These are phyloP conservation scores for Sungouiella blattae DNA, from an alignment of 805 yeast genomes.

Conservation along the genomic window DNA sequence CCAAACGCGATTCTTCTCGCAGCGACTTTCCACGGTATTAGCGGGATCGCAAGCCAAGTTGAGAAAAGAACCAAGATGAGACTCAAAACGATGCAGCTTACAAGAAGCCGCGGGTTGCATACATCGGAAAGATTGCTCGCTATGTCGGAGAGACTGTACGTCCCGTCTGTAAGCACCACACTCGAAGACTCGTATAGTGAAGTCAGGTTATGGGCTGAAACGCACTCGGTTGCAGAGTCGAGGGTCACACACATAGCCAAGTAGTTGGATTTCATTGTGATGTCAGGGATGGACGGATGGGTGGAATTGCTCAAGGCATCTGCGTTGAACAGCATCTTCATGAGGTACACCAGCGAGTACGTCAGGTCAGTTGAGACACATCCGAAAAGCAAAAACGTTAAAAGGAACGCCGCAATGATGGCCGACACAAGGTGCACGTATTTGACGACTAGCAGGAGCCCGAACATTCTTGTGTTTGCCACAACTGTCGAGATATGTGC, in stretches of 20 bases:
- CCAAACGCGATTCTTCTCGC: slow-evolving; percentile 24
- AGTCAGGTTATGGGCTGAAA: slow-evolving; percentile 25
- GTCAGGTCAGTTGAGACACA: slow-evolving; percentile 40
- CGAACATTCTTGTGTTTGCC: slow-evolving; percentile 12
- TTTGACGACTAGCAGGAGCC: slow-evolving; percentile 8
- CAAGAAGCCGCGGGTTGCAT: slow-evolving; percentile 53
- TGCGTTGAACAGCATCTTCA: slow-evolving; percentile 46
- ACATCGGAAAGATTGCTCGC: slow-evolving; percentile 14
- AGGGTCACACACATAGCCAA: slow-evolving; percentile 52
- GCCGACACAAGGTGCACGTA: slow-evolving; percentile 27
- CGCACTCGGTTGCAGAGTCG: slow-evolving; percentile 32
- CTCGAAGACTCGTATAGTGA: slow-evolving; percentile 24
- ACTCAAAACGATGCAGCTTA: slow-evolving; percentile 45
- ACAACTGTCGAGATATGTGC: too few relatives aligned
- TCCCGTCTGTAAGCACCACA: slow-evolving; percentile 28
- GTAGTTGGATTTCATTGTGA: slow-evolving; percentile 52
- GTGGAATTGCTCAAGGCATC: slow-evolving; percentile 26
- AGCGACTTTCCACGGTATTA: slow-evolving; percentile 41
- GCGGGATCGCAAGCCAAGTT: slow-evolving; percentile 46
- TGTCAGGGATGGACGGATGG: slow-evolving; percentile 28
- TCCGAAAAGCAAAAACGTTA: slow-evolving; percentile 56
- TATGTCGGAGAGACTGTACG: slow-evolving; percentile 40
- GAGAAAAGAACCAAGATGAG: slow-evolving; percentile 38
- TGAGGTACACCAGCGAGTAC: slow-evolving; percentile 49
- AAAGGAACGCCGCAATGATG: slow-evolving; percentile 46